These are phyloP conservation scores for Opeltia flavorubescens DNA, from an alignment of 495 filamentous ascomycete species.

Conservation along the genomic window DNA sequence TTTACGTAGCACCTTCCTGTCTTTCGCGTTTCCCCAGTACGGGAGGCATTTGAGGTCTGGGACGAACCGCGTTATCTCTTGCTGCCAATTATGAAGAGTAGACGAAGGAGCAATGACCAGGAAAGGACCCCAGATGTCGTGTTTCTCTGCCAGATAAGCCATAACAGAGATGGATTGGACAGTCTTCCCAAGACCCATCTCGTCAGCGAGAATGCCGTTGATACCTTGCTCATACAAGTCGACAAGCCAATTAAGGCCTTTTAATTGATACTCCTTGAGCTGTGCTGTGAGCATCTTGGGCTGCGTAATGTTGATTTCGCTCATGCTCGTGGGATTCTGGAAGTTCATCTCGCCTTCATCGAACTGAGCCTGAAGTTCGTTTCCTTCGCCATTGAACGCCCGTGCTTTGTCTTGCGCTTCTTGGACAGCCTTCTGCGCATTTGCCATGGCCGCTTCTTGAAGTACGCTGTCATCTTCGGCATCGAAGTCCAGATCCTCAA, in stretches of 20 bases:
- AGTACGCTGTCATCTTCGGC: constrained; percentile 78
- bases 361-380: constrained; percentile 33
- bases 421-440: constrained; percentile 91
- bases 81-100: constrained; percentile 97
- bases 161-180: constrained; percentile 98
- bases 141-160: constrained; percentile 92
- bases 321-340: constrained; percentile 92
- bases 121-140: constrained; percentile 98
- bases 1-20: constrained; percentile 90
- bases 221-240: constrained; percentile 99
- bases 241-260: constrained; percentile 97
- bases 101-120: constrained; percentile 92
- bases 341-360: constrained; percentile 96
- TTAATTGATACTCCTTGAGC: constrained; percentile 96
- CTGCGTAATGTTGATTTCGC: constrained; percentile 74
- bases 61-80: constrained; percentile 90
- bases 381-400: constrained; percentile 64
- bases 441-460: constrained; percentile 74
- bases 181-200: constrained; percentile 99
- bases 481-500: constrained; percentile 92
- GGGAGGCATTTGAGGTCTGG: constrained; percentile 87
- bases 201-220: constrained; percentile 96
- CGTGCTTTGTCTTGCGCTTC: constrained; percentile 87
- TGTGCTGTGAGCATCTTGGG: constrained; percentile 87
- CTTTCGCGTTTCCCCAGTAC: constrained; percentile 91